Percentiles rank a stretch among this genome's conserved stretches.
Conservation (phyloP, 2,329 filamentous ascomycete species). For the Colletotrichum sp. region DNA sequence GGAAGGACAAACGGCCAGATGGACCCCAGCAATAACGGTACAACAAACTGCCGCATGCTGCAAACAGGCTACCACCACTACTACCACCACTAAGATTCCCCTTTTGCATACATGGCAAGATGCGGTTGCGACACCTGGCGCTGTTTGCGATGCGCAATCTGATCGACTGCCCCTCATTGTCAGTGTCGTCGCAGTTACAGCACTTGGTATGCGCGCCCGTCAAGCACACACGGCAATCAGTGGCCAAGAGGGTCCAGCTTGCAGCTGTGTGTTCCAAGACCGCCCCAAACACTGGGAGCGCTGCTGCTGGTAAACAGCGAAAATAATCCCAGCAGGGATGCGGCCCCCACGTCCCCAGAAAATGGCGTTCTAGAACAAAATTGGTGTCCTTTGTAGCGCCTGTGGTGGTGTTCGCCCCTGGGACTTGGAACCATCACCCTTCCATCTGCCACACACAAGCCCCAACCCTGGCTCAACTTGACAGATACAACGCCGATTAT, state of each 20-base stretch:
- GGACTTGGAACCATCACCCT: conserved; percentile 5
- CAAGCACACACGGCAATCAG: background rate
- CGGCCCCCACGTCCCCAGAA: conserved; percentile 20
- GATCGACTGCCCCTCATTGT: background rate
- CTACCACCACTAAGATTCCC: background rate
- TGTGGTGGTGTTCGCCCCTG: conserved; percentile 9
- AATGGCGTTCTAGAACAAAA: conserved; percentile 21
- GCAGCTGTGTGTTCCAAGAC: background rate
- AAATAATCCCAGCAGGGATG: conserved; percentile 16
- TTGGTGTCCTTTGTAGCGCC: background rate
- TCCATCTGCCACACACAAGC: background rate
- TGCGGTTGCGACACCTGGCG: background rate
- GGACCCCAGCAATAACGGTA: background rate
- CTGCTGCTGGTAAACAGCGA: conserved; percentile 4
- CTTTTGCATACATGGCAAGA: background rate
- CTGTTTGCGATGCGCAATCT: background rate
- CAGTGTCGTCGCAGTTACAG: background rate
- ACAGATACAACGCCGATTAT: background rate
- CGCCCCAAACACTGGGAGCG: background rate
- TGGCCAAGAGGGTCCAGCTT: background rate
- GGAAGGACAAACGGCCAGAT: background rate
- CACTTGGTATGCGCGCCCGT: background rate
- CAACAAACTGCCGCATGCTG: background rate
- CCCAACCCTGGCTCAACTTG: background rate
- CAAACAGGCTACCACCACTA: background rate